Evolutionary conservation across 2,329 filamentous ascomycete genomes (phyloP), one percentile per base, ranked within the genome.

Genomic region (Hymenoscyphus occultus): DNA sequence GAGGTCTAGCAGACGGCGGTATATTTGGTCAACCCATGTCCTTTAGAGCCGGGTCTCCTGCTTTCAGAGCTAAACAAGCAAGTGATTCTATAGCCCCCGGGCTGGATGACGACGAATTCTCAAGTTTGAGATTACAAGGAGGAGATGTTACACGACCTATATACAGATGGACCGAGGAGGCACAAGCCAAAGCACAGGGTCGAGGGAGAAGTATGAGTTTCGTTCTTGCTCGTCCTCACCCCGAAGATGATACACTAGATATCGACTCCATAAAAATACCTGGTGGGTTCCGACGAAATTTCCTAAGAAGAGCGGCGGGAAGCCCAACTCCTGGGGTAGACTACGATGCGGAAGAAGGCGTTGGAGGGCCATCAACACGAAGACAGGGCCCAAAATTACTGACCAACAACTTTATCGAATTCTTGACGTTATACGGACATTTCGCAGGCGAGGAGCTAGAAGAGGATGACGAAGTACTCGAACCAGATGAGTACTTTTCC

Each of bases 381-480:
- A 71, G 75, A 68, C 81, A 83, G 63, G 45, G 22, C 12, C 85
- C 85, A 45, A 86, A 86, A 67, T 82, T 96, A 39, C 88, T 97
- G 65, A 97, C 95, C 0, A 93, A 85, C 70, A 99, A 91, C 78
- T 99, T 99, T 76, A 85, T 99, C 66, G 96, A 99, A 76, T 99
- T 99, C 73, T 77, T 99, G 60, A 93, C 92, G 7, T 84, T 99
- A 39, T 99, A 97, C 72, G 95, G 95, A 3, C 95, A 99, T 79
- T 99, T 99, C 76, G 95, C 95, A 1, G 95, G 95, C 78, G 95
- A 99, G 78, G 91, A 97, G 75, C 84, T 99, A 13, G 93, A 97
- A 76, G 95, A 99, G 77, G 95, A 98, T 72, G 95, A 98, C 72
- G 94, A 98, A 77, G 91, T 88, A 1, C 81, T 97, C 14, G 87